Evolutionary conservation across 305 asterid genomes (phyloP).

Genomic region (Solanum aculeatissimum): DNA sequence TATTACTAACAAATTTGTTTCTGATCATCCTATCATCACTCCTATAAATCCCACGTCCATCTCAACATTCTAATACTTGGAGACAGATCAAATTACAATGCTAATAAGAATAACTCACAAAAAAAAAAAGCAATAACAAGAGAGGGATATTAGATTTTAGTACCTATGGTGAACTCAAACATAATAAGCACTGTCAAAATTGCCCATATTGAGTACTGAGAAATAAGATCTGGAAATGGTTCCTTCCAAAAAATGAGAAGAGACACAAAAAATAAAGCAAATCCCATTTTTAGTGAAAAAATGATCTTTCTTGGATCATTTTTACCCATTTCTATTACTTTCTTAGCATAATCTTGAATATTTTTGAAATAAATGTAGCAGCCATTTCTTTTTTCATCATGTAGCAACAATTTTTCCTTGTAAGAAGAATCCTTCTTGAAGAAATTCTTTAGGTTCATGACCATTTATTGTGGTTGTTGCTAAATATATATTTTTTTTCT

Average conservation of each 20-base stretch:
- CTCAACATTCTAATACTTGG: no score
- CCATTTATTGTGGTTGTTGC: not conserved
- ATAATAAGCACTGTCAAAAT: slow-evolving; percentile 50
- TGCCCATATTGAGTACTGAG: slow-evolving; percentile 48
- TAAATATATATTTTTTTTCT: not conserved
- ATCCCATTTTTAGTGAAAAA: slow-evolving; percentile 41
- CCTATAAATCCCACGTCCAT: not conserved
- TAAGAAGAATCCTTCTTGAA: not conserved
- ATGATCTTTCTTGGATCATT: slow-evolving; percentile 40
- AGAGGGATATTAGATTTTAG: not conserved
- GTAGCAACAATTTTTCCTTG: slow-evolving; percentile 18
- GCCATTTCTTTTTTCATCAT: not conserved
- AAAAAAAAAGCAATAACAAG: no score
- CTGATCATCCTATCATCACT: not conserved
- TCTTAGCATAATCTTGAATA: slow-evolving; percentile 11
- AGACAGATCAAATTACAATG: not conserved
- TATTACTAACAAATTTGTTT: not conserved
- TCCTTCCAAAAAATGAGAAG: slow-evolving; percentile 38
- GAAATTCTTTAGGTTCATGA: not conserved
- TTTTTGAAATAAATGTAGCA: not conserved
- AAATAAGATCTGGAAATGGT: slow-evolving; percentile 18
- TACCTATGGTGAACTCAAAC: slow-evolving; percentile 62
- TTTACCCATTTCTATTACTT: slow-evolving; percentile 34
- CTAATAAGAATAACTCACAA: no score
- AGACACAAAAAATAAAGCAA: slow-evolving; percentile 39